Percentiles rank a stretch among this genome's conserved stretches.
Conservation (phyloP, 148 eudicot genomes). For the Persicaria maculosa region DNA sequence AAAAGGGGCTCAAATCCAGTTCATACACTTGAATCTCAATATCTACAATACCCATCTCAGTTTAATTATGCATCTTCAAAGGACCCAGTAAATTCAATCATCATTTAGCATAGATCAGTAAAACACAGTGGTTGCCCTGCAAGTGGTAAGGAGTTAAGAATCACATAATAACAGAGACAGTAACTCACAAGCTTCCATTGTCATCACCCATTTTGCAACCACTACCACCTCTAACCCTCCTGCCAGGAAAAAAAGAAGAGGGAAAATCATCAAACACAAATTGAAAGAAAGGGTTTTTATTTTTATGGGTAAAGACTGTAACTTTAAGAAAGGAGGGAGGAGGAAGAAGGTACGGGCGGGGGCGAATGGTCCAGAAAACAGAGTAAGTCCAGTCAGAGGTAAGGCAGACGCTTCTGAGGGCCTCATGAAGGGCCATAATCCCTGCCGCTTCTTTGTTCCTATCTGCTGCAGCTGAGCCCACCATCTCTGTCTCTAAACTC, state of each 20-base stretch:
- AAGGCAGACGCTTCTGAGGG: conserved; percentile 75
- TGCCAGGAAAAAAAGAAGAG: conserved; percentile 40
- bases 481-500: conserved; percentile 39
- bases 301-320: neutral
- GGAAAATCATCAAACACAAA: conserved; percentile 8
- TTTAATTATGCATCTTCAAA: neutral
- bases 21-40: neutral
- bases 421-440: conserved; percentile 99
- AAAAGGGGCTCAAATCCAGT: neutral
- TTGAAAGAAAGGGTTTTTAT: neutral
- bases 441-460: conserved; percentile 95
- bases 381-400: conserved; percentile 97
- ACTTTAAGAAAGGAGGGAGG: neutral
- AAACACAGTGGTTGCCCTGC: too few relatives aligned
- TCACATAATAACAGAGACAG: conserved; percentile 9
- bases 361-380: conserved; percentile 97
- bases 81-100: neutral
- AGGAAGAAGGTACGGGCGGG: conserved; percentile 62
- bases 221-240: conserved; percentile 94
- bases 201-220: conserved; percentile 97
- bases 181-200: conserved; percentile 95
- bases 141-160: neutral
- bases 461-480: conserved; percentile 65
- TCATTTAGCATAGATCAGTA: too few relatives aligned
- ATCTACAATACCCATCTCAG: neutral